Percentiles rank a stretch among this genome's conserved stretches.
These are phyloP conservation scores for Trichosporon asahii DNA, from an alignment of 1,284 basidiomycete species.

Conservation along the genomic window DNA sequence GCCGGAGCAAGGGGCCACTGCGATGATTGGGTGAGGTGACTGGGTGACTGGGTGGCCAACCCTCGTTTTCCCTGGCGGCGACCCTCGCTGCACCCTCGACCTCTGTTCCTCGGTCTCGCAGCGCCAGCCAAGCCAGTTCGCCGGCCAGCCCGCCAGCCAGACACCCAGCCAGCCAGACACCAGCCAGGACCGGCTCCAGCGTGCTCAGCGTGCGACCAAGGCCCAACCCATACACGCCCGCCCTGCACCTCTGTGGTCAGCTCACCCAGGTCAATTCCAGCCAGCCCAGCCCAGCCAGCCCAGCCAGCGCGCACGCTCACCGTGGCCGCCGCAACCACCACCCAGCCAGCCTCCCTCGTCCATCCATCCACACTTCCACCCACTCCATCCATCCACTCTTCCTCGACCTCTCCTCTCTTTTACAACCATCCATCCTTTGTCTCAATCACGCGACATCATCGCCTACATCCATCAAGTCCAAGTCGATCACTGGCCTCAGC, in stretches of 20 bases:
- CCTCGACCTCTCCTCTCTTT: slow-evolving; percentile 2
- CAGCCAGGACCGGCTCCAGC: no score
- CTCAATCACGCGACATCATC: neutral
- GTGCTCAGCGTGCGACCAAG: no score
- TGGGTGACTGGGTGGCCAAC: slow-evolving; percentile 4
- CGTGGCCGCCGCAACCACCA: neutral
- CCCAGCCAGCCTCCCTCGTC: neutral
- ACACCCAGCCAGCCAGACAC: neutral
- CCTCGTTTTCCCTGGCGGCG: neutral
- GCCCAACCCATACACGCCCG: neutral
- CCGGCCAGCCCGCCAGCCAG: neutral
- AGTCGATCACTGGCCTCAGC: neutral
- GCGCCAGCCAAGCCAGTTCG: neutral
- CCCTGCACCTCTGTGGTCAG: neutral
- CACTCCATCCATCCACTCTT: slow-evolving; percentile 7
- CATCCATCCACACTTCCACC: neutral
- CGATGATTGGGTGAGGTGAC: neutral
- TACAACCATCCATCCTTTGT: slow-evolving; percentile 8
- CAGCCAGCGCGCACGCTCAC: neutral
- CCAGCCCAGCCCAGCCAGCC: neutral
- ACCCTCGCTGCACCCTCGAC: neutral
- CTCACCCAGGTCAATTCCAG: neutral
- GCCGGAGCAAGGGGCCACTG: neutral
- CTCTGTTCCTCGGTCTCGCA: slow-evolving; percentile 1
- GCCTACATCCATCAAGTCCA: neutral